Evolutionary conservation across 306 rosid genomes (phyloP).

Genomic region (Castanea sativa): DNA sequence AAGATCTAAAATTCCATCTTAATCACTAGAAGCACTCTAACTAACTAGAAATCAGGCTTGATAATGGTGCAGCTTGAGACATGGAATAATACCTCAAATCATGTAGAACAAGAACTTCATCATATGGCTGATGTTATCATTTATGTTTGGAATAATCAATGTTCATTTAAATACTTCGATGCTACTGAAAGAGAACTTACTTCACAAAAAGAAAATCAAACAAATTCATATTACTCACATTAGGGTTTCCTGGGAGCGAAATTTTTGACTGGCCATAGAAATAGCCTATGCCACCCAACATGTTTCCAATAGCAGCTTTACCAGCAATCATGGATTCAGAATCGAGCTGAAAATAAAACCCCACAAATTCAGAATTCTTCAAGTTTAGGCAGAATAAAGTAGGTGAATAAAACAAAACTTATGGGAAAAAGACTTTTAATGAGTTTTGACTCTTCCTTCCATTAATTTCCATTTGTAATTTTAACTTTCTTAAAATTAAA

Average conservation of each 20-base stretch:
- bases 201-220: constrained; percentile 2
- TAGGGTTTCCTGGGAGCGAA: constrained; percentile 41
- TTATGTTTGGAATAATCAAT: neutral
- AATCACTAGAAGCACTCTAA: neutral
- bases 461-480: neutral
- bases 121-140: neutral
- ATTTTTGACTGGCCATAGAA: constrained; percentile 93
- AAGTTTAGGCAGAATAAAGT: constrained; percentile 21
- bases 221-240: constrained; percentile 49
- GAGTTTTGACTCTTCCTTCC: neutral
- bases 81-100: neutral
- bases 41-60: neutral
- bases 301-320: constrained; percentile 84
- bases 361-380: constrained; percentile 27
- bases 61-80: neutral
- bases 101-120: neutral
- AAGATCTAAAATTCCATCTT: neutral
- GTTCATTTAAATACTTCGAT: constrained; percentile 6
- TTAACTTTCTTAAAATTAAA: neutral
- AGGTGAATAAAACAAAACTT: constrained; percentile 11
- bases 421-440: neutral
- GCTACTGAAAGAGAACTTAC: constrained; percentile 1
- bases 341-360: constrained; percentile 66
- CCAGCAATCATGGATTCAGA: constrained; percentile 68
- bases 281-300: constrained; percentile 94